These are phyloP conservation scores for Botrytis squamosa DNA, from an alignment of 2,329 filamentous ascomycete genomes.

Conservation along the genomic window DNA sequence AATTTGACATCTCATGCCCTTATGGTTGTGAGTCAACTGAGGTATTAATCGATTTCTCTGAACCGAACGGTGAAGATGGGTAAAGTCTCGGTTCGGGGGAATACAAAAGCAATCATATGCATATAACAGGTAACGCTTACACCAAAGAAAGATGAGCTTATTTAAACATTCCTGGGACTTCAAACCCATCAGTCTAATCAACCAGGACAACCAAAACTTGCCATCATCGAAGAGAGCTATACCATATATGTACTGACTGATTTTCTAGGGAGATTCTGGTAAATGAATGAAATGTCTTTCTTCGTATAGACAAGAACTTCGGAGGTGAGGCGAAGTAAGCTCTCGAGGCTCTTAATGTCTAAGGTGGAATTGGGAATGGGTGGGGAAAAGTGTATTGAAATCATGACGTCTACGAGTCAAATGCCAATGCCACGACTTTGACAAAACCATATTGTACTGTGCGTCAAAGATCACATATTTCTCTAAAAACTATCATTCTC, in stretches of 20 bases:
- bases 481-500: not conserved
- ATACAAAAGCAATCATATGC: not conserved
- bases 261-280: not conserved
- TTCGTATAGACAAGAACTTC: not conserved
- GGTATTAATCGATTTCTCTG: too few species aligned
- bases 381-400: not conserved
- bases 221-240: not conserved
- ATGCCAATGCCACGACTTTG: not conserved
- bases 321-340: not conserved
- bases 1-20: not conserved
- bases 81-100: not conserved
- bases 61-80: not conserved
- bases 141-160: too few species aligned
- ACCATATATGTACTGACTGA: not conserved
- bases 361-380: not conserved
- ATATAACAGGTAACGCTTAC: too few species aligned
- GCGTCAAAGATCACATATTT: not conserved
- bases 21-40: not conserved
- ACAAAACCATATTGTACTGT: not conserved
- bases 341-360: not conserved
- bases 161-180: too few species aligned
- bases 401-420: constrained; percentile 17
- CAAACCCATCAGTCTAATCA: too few species aligned
- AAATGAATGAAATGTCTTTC: not conserved
- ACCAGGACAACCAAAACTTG: not conserved